phyloP scores from a whole-genome alignment of 371 early-diverging fungal species.

The Mucor circinelloides region DNA sequence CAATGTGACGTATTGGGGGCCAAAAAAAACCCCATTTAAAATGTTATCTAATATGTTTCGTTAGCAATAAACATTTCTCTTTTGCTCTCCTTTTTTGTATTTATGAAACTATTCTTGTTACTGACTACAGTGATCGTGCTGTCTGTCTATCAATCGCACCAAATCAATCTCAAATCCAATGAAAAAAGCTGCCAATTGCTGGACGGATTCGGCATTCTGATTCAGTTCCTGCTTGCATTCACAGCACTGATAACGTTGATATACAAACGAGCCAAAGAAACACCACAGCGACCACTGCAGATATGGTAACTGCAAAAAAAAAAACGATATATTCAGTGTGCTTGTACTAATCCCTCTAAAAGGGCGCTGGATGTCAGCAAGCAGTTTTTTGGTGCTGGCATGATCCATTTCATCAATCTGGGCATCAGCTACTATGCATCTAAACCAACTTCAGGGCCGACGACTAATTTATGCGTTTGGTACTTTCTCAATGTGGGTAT shows the following conservation, averaged over 20 bases:
- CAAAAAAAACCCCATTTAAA: not conserved
- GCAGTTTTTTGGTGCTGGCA: conserved; percentile 61
- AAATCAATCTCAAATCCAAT: not conserved
- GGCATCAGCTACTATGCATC: conserved; percentile 50
- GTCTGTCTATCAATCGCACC: not conserved
- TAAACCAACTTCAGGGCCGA: conserved; percentile 36
- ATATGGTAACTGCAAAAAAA: conserved; percentile 47
- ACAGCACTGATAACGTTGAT: conserved; percentile 59
- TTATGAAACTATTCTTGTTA: not conserved
- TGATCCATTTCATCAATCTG: conserved; percentile 62
- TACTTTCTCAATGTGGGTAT: conserved; percentile 62
- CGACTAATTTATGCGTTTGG: conserved; percentile 63
- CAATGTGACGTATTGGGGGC: not conserved
- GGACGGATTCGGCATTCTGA: conserved; percentile 62
- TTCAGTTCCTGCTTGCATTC: conserved; percentile 57
- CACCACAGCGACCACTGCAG: conserved; percentile 60
- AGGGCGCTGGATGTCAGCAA: conserved; percentile 70
- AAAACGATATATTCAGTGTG: not conserved
- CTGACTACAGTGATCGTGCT: not conserved
- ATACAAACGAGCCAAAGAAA: conserved; percentile 59
- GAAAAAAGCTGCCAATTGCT: conserved; percentile 51
- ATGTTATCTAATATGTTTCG: not conserved
- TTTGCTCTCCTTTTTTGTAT: not conserved
- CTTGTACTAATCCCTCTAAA: not conserved
- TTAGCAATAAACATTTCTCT: not conserved